Evolutionary conservation across 2,329 filamentous ascomycete genomes (phyloP), one percentile per base, ranked within the genome.

Genomic region (Aspergillus puulaauensis): DNA sequence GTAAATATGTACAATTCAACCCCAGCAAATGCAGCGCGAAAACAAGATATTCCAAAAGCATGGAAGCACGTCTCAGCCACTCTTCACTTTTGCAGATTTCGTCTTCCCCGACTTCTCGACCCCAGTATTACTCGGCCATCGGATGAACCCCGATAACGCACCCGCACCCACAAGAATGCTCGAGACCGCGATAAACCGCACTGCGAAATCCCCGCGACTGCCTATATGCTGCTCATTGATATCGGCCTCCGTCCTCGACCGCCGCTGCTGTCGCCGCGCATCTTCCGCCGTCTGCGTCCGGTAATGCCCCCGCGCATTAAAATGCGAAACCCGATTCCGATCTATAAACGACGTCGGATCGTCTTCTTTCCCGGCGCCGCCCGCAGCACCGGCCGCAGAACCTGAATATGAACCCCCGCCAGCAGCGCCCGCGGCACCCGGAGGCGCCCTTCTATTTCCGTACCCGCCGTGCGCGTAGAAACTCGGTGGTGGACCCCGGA

Each of bases 391-490:
- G 35, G 41, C 44, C 41, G 52, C 47, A 48, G 17, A 23, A 21
- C 56, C 24, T 6, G 41, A 21, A 46, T 46, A 46, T 4, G 33
- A 31, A 35, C 52, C 43, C 35, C 40, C 40, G 9, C 27, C 27
- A 9, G 27, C 27, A 31, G 27, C 27, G 27, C 27, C 27, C 24
- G 40, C 15, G 15, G 44, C 12, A 23, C 31, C 39, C 15, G 59
- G 60, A 9, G 61, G 58, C 7, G 55, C 48, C 19, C 62, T 51
- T 35, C 37, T 43, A 35, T 51, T 59, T 5, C 49, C 90, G 83
- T 91, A 96, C 3, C 90, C 91, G 4, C 91, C 92, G 60, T 83
- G 87, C 17, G 88, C 83, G 75, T 91, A 97, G 78, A 97, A 98
- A 62, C 86, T 90, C 0, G 93, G 93, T 51, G 95, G 93, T 3